A percentile compares a stretch with the other conserved stretches of the same genome.
These are phyloP conservation scores for Filobasidium floriforme DNA, from an alignment of 768 basidiomycete genomes.

Conservation along the genomic window DNA sequence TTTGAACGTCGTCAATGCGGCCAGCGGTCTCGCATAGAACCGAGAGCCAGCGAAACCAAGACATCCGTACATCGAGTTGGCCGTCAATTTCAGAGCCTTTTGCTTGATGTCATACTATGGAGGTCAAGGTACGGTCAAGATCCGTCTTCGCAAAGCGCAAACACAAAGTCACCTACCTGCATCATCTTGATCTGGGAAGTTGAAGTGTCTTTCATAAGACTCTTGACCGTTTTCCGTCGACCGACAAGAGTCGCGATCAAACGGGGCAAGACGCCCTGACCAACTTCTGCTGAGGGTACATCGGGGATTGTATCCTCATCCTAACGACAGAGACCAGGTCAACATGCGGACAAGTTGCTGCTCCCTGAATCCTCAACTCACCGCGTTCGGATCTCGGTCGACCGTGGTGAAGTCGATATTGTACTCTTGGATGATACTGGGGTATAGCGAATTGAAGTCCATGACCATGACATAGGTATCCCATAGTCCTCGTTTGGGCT, in stretches of 20 bases:
- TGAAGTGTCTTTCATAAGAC: conserved; percentile 77
- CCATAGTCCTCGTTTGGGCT: conserved; percentile 91
- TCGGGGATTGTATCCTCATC: conserved; percentile 83
- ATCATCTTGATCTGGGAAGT: conserved; percentile 65
- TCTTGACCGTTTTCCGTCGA: conserved; percentile 81
- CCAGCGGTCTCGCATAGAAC: conserved; percentile 94
- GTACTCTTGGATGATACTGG: conserved; percentile 98
- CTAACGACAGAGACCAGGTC: conserved; percentile 39
- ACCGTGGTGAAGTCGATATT: conserved; percentile 99
- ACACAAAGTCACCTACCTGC: conserved; percentile 55
- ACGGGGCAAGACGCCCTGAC: conserved; percentile 86
- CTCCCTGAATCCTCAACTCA: conserved; percentile 34
- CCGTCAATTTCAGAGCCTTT: conserved; percentile 90
- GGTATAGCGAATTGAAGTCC: conserved; percentile 99
- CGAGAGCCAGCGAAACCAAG: conserved; percentile 94
- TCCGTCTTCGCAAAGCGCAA: background rate
- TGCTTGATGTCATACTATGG: conserved; percentile 91
- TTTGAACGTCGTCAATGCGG: conserved; percentile 93
- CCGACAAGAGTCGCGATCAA: conserved; percentile 94
- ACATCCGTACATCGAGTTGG: conserved; percentile 99
- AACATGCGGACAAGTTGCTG: conserved; percentile 27
- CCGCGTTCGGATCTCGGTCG: conserved; percentile 58
- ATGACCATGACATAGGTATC: conserved; percentile 96
- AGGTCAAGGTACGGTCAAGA: background rate
- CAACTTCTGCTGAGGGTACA: conserved; percentile 61